Evolutionary conservation across 352 stramenopile genomes (phyloP).

Genomic region (Phytophthora idaei): DNA sequence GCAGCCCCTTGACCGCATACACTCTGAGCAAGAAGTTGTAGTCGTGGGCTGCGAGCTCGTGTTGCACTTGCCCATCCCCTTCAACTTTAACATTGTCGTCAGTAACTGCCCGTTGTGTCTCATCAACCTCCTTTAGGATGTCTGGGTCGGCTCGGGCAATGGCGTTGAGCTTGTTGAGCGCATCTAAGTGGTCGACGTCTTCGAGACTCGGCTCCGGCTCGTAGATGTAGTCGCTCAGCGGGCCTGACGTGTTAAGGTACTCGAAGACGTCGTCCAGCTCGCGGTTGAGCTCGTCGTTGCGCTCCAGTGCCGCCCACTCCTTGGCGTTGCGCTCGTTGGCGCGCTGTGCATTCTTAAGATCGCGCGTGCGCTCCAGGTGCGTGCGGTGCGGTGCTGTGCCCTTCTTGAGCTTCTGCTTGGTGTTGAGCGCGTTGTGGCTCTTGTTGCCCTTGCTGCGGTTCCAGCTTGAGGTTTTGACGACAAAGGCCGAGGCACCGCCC

Average conservation of each 20-base stretch:
- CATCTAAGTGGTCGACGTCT: slow-evolving; percentile 69
- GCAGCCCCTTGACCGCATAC: slow-evolving; percentile 69
- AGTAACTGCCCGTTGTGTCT: slow-evolving; percentile 20
- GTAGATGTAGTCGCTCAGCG: slow-evolving; percentile 72
- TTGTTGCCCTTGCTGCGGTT: slow-evolving; percentile 56
- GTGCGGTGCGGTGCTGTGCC: slow-evolving; percentile 57
- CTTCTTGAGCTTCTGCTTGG: slow-evolving; percentile 79
- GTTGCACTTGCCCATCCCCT: slow-evolving; percentile 18
- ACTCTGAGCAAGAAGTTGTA: slow-evolving; percentile 82
- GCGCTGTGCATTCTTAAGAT: slow-evolving; percentile 46
- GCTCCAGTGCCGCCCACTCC: slow-evolving; percentile 62
- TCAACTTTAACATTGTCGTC: slow-evolving; percentile 24
- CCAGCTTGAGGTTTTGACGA: slow-evolving; percentile 59
- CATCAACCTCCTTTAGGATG: slow-evolving; percentile 49
- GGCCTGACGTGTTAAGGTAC: slow-evolving; percentile 71
- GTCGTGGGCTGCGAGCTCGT: slow-evolving; percentile 55
- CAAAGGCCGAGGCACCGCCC: slow-evolving; percentile 72
- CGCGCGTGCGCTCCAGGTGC: slow-evolving; percentile 54
- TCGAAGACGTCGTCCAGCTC: slow-evolving; percentile 77
- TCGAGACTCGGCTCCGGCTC: slow-evolving; percentile 60
- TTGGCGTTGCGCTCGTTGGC: slow-evolving; percentile 52
- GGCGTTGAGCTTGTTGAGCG: slow-evolving; percentile 72
- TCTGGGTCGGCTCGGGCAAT: slow-evolving; percentile 52
- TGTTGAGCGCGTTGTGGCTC: slow-evolving; percentile 36
- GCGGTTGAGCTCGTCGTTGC: slow-evolving; percentile 57